Percentiles rank a stretch among this genome's conserved stretches.
These are phyloP conservation scores for Cardamine chenopodiifolia DNA, from an alignment of 345 rosid genomes.

Conservation along the genomic window DNA sequence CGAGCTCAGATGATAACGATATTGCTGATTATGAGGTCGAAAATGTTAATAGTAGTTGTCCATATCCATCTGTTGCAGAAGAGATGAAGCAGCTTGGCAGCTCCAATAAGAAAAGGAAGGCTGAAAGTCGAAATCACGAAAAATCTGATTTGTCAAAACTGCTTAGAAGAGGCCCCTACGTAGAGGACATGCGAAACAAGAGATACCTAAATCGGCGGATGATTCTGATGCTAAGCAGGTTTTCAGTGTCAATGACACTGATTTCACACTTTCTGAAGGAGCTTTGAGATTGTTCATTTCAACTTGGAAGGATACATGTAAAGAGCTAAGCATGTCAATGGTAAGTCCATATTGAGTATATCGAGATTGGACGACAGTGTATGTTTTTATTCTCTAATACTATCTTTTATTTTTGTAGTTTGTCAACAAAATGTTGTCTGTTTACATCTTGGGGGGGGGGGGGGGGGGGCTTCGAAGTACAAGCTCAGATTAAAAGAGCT, in stretches of 20 bases:
- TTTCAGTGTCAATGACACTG: conserved; percentile 42
- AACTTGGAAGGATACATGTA: conserved; percentile 82
- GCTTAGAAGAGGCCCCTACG: conserved; percentile 35
- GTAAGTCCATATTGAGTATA: conserved; percentile 46
- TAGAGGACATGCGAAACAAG: conserved; percentile 42
- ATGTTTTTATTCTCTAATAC: no score
- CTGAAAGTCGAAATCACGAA: conserved; percentile 38
- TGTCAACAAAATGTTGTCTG: conserved; percentile 60
- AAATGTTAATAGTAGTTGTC: conserved; percentile 55
- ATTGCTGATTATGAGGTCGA: conserved; percentile 42
- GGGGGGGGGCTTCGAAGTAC: conserved; percentile 36
- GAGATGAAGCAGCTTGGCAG: conserved; percentile 70
- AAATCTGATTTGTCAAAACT: conserved; percentile 43
- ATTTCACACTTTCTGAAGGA: conserved; percentile 51
- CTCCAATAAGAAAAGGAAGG: conserved; percentile 46
- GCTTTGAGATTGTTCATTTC: conserved; percentile 61
- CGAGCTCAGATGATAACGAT: conserved; percentile 70
- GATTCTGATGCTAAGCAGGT: conserved; percentile 39
- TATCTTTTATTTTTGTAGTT: conserved; percentile 51
- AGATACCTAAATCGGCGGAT: conserved; percentile 33
- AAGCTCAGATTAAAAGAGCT: conserved; percentile 31
- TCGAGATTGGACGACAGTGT: no score
- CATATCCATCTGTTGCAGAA: conserved; percentile 81
- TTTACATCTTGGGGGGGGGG: conserved; percentile 48
- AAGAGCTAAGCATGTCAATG: conserved; percentile 54